Percentiles rank a stretch among this genome's conserved stretches.
phyloP scores from a whole-genome alignment of 148 eudicot genomes.

The Nyssa sinensis region DNA sequence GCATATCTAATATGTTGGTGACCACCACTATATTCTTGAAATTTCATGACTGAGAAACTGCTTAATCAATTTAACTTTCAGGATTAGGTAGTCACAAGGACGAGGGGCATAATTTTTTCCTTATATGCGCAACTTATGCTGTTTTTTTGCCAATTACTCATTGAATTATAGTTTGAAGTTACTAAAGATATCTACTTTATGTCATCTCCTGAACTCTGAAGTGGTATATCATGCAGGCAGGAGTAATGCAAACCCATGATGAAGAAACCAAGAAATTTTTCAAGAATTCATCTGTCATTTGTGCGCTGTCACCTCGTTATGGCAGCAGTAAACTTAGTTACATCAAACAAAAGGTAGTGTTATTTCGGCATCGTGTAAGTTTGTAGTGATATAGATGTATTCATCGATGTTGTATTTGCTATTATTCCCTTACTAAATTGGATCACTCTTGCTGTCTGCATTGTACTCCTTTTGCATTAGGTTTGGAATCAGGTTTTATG shows the following conservation, averaged over 20 bases:
- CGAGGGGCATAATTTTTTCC: no score
- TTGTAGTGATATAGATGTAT: neutral
- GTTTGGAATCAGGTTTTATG: neutral
- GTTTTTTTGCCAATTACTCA: neutral
- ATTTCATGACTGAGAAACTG: neutral
- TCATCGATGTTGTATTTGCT: neutral
- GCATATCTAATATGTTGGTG: neutral
- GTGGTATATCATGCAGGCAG: slow-evolving; percentile 53
- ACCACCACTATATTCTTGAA: neutral
- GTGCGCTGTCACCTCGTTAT: slow-evolving; percentile 88
- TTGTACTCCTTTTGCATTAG: neutral
- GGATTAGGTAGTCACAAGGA: neutral
- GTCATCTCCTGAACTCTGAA: slow-evolving; percentile 5
- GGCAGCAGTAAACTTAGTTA: slow-evolving; percentile 74
- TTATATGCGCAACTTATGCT: neutral
- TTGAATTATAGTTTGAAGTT: neutral
- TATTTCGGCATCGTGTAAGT: neutral
- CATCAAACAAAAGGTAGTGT: slow-evolving; percentile 76
- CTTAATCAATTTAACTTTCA: neutral
- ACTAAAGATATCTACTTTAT: neutral
- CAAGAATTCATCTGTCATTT: slow-evolving; percentile 87
- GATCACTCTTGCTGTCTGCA: neutral
- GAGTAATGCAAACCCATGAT: slow-evolving; percentile 92
- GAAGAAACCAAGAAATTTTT: slow-evolving; percentile 90
- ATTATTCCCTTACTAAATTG: neutral